These are phyloP conservation scores for Lipomyces orientalis DNA, from an alignment of 805 yeast species.

Conservation along the genomic window DNA sequence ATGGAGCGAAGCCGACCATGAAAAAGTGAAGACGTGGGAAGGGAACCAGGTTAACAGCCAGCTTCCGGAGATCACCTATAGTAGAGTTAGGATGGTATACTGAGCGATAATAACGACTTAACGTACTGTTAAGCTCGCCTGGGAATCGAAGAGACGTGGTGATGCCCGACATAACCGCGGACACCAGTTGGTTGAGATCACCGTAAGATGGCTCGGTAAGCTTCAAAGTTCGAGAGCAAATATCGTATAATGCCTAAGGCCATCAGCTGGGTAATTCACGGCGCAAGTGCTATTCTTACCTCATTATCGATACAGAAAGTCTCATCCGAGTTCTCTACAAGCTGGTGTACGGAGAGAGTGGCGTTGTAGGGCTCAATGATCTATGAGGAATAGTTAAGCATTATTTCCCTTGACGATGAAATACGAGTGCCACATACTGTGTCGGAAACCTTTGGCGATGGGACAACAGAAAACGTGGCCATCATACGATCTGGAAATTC, in stretches of 20 bases:
- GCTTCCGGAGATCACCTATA: constrained; percentile 80
- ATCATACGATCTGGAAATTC: constrained; percentile 96
- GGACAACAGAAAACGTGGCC: constrained; percentile 95
- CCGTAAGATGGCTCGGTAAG: constrained; percentile 77
- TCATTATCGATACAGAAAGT: constrained; percentile 96
- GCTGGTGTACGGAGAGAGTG: constrained; percentile 87
- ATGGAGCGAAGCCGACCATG: constrained; percentile 95
- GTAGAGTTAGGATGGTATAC: background rate
- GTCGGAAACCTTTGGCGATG: constrained; percentile 89
- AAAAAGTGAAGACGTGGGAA: constrained; percentile 96
- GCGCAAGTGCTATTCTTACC: constrained; percentile 28
- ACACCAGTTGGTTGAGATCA: constrained; percentile 82
- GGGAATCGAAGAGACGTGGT: constrained; percentile 95
- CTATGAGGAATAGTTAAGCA: constrained; percentile 5
- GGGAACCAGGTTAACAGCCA: constrained; percentile 93
- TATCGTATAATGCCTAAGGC: constrained; percentile 75
- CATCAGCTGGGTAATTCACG: background rate
- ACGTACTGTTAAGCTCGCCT: constrained; percentile 75
- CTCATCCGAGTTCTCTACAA: constrained; percentile 89
- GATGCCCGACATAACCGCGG: constrained; percentile 94
- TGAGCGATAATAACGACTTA: background rate
- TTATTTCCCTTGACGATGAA: background rate
- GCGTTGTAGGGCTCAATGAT: constrained; percentile 94
- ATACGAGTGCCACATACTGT: constrained; percentile 54
- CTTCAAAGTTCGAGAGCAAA: constrained; percentile 84